Evolutionary conservation across 768 basidiomycete species (phyloP).

Genomic region (Albatrellus ellisii): DNA sequence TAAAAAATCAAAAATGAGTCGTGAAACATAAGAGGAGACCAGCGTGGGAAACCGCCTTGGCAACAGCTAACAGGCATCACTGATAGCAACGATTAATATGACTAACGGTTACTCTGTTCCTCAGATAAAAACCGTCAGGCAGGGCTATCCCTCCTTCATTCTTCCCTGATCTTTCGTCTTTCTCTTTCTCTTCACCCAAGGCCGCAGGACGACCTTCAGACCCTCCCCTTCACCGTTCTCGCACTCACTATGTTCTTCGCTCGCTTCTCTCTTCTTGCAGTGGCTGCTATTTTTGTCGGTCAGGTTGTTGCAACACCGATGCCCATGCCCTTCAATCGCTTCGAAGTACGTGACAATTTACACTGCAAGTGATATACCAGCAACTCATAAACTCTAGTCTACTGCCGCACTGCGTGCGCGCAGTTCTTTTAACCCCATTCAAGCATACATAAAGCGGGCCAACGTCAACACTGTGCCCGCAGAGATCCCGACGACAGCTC

Average conservation of each 20-base stretch:
- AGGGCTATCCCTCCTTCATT: constrained; percentile 10
- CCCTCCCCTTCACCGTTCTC: constrained; percentile 11
- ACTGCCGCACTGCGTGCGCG: no score
- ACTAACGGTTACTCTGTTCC: no score
- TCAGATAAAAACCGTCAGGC: no score
- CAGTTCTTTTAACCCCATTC: no score
- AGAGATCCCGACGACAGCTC: constrained; percentile 16
- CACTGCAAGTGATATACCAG: neutral
- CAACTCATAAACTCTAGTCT: constrained; percentile 1
- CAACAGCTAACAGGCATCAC: neutral
- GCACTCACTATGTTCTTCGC: constrained; percentile 31
- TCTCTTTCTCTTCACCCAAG: constrained; percentile 9
- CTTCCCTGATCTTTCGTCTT: constrained; percentile 14
- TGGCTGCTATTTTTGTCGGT: constrained; percentile 31
- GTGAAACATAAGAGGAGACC: neutral
- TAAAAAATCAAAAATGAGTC: constrained; percentile 1
- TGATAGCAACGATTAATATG: no score
- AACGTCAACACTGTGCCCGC: constrained; percentile 17
- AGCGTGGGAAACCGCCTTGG: neutral
- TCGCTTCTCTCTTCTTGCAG: constrained; percentile 25
- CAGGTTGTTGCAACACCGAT: constrained; percentile 28
- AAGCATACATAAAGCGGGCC: no score
- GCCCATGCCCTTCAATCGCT: constrained; percentile 25
- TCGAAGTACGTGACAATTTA: constrained; percentile 15
- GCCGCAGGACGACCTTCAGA: constrained; percentile 23